Base-by-base conservation (phyloP, 306 rosid species). In the Cicer pinnatifidum region DNA sequence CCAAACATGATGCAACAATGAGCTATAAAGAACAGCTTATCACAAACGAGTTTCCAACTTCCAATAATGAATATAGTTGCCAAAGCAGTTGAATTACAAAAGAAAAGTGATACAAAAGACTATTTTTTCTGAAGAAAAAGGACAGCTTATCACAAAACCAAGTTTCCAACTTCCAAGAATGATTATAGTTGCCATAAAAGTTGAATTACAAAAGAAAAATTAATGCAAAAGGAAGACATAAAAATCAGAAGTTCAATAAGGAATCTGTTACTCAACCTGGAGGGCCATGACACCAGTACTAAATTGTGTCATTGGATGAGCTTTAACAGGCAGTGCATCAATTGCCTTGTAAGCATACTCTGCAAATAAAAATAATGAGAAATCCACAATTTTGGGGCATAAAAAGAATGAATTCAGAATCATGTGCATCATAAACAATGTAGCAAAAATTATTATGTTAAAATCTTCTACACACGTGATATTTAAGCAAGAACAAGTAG, bases 251-350 rank as follows among this genome's bases (percentile, higher is more conserved):
- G 54, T 52, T 51, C 9, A 48, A 13, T 6, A n/a, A 78, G 28
- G 57, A 84, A 84, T 66, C 63, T 61, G 65, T 73, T 57, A 69
- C 50, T 85, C 70, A 81, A 91, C 97, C 99, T 95, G 97, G 73
- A 95, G 96, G 71, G 97, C 97, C 99, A 95, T 90, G 77, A 90
- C 97, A 81, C 99, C 99, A 12, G 96, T 86, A 38, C 90, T 80
- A 80, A 95, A 91, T 68, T 91, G 97, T 78, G 99, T 95, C 99
- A 95, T 95, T 15, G 99, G 96, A 80, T 95, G 99, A 80, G 97
- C 83, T 66, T 88, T 79, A 73, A 81, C 75, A 67, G 97, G 97
- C 57, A 95, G 90, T 47, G 97, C 97, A 86, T 95, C 96, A 51
- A 95, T 91, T 63, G 97, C 93, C 85, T 90, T 91, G 79, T 78